Conservation (phyloP, 805 yeast species). For the Maudiozyma bulderi region DNA sequence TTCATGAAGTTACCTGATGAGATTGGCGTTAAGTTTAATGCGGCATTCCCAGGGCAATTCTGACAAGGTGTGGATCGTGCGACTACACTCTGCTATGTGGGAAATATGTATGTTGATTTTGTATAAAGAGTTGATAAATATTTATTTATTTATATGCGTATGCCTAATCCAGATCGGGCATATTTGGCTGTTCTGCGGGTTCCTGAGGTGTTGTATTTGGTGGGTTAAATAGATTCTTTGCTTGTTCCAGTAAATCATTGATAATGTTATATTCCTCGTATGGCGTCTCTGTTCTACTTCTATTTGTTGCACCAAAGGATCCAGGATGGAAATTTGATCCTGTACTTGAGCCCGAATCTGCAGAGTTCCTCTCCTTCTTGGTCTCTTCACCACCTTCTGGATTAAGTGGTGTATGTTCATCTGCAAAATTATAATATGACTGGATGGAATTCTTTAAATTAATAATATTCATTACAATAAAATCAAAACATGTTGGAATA, state of each 20-base stretch:
- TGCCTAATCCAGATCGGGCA: neutral
- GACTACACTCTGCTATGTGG: no score
- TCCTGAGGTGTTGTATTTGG: neutral
- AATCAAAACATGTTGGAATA: neutral
- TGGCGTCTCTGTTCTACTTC: neutral
- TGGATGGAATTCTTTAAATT: neutral
- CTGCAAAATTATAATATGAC: neutral
- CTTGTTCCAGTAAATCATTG: neutral
- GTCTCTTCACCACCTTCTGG: neutral
- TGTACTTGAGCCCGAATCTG: neutral
- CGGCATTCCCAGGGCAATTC: no score
- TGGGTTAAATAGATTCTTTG: neutral
- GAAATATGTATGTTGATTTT: no score
- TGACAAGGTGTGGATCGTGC: no score
- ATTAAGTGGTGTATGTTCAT: neutral
- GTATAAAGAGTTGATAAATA: neutral
- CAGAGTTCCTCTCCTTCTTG: no score
- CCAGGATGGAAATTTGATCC: neutral
- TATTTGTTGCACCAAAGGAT: neutral
- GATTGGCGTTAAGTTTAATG: no score
- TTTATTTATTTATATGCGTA: neutral
- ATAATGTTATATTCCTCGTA: slow-evolving; percentile 2
- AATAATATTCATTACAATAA: neutral
- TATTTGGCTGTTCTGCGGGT: neutral
- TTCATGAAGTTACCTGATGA: no score